These are phyloP conservation scores for Blastobotrys petasosporus DNA, from an alignment of 1,139 yeast species.

Conservation along the genomic window DNA sequence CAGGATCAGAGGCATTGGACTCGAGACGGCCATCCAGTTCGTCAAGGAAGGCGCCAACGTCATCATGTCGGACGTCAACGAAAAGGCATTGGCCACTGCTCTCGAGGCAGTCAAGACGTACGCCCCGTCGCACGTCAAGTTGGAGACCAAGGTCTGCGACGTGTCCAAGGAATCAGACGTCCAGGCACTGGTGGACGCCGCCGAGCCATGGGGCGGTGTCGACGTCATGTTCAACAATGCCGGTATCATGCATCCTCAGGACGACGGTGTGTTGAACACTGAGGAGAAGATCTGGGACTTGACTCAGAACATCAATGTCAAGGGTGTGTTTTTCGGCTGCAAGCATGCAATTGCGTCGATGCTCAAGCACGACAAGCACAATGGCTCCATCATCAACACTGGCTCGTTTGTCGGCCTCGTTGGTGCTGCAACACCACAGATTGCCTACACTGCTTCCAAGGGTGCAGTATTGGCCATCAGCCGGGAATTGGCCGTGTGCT, in stretches of 20 bases:
- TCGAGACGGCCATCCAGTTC: slow-evolving; percentile 36
- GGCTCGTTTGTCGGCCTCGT: slow-evolving; percentile 58
- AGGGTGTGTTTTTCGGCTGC: slow-evolving; percentile 56
- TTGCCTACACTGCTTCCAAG: slow-evolving; percentile 39
- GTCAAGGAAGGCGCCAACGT: slow-evolving; percentile 43
- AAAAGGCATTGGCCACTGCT: slow-evolving; percentile 30
- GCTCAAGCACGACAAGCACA: slow-evolving; percentile 41
- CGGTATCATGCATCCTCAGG: slow-evolving; percentile 70
- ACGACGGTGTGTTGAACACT: slow-evolving; percentile 41
- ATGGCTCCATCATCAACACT: slow-evolving; percentile 55
- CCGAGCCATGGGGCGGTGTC: slow-evolving; percentile 47
- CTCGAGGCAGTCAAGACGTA: slow-evolving; percentile 26
- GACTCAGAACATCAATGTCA: slow-evolving; percentile 48
- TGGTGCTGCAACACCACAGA: slow-evolving; percentile 36
- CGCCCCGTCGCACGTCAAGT: slow-evolving; percentile 22
- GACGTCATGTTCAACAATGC: slow-evolving; percentile 66
- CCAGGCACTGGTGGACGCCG: slow-evolving; percentile 32
- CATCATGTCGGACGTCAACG: slow-evolving; percentile 55
- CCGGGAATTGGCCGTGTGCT: slow-evolving; percentile 61
- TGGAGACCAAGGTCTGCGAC: slow-evolving; percentile 29
- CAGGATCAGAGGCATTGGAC: slow-evolving; percentile 32
- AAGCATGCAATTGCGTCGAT: slow-evolving; percentile 47
- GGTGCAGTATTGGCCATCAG: slow-evolving; percentile 41
- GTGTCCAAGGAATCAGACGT: slow-evolving; percentile 35
- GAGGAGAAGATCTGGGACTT: slow-evolving; percentile 44